Conservation (phyloP, 2,329 filamentous ascomycete species). For the Microcera coccophila region DNA sequence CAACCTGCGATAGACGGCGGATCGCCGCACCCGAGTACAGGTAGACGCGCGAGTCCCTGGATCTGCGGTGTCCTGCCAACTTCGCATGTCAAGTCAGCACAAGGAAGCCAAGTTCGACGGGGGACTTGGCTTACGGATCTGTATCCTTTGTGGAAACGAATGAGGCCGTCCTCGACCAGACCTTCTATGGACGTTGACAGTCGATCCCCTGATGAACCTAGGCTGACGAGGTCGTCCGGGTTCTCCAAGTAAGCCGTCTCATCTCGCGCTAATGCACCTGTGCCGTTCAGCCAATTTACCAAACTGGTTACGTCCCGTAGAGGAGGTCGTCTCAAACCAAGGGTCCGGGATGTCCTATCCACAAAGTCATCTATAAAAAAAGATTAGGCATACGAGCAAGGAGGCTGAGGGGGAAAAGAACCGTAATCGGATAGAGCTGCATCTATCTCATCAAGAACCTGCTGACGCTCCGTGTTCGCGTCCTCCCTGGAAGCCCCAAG, state of each 20-base stretch:
- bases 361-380: background rate
- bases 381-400: background rate
- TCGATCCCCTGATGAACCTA: background rate
- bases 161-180: conserved; percentile 4
- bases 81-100: too few relatives aligned
- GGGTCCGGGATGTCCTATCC: background rate
- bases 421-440: conserved; percentile 1
- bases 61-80: background rate
- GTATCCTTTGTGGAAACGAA: too few relatives aligned
- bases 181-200: background rate
- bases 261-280: background rate
- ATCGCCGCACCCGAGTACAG: background rate
- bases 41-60: background rate
- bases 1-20: background rate
- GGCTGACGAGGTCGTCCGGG: background rate
- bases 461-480: conserved; percentile 5
- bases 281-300: conserved; percentile 3
- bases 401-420: background rate
- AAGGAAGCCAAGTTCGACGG: too few relatives aligned
- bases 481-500: conserved; percentile 14
- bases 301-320: background rate
- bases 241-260: conserved; percentile 5
- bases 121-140: too few relatives aligned
- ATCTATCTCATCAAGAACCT: conserved; percentile 2
- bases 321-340: background rate